Conservation (phyloP, 2,329 filamentous ascomycete species). For the Harringtonia lauricola region DNA sequence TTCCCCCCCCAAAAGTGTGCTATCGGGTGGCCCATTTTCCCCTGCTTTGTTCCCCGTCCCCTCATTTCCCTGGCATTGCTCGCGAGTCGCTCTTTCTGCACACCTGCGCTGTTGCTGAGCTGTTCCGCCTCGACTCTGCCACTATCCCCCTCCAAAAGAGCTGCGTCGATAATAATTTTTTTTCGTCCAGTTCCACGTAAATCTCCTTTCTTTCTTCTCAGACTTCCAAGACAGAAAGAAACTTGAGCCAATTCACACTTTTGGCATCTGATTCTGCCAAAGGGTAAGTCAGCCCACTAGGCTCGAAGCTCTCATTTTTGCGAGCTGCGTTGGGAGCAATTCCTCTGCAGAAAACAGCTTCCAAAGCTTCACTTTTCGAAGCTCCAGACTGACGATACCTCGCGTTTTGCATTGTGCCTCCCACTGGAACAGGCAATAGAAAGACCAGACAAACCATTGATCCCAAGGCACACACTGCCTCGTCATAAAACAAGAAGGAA, state of each 20-base stretch:
- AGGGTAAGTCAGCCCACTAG: not conserved
- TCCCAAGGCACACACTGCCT: not conserved
- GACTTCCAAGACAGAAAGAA: not conserved
- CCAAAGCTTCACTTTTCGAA: not conserved
- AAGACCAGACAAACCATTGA: not conserved
- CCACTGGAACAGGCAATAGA: not conserved
- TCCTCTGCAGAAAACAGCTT: not conserved
- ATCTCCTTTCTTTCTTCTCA: slow-evolving; percentile 5
- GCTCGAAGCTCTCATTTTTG: not conserved
- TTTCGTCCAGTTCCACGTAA: slow-evolving; percentile 4
- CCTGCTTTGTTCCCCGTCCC: not conserved
- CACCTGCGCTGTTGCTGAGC: not conserved
- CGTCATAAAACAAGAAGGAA: not conserved
- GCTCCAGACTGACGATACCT: not conserved
- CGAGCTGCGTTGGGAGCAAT: no score
- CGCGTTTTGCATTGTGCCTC: not conserved
- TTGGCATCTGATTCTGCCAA: no score
- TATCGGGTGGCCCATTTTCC: not conserved
- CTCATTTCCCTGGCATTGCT: not conserved
- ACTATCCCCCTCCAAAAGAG: slow-evolving; percentile 3
- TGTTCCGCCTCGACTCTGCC: not conserved
- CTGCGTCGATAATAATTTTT: slow-evolving; percentile 9
- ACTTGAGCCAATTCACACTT: no score
- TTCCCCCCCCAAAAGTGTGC: not conserved
- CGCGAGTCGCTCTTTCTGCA: not conserved